phyloP scores from a whole-genome alignment of 768 basidiomycete species.

The Gyrodon lividus region DNA sequence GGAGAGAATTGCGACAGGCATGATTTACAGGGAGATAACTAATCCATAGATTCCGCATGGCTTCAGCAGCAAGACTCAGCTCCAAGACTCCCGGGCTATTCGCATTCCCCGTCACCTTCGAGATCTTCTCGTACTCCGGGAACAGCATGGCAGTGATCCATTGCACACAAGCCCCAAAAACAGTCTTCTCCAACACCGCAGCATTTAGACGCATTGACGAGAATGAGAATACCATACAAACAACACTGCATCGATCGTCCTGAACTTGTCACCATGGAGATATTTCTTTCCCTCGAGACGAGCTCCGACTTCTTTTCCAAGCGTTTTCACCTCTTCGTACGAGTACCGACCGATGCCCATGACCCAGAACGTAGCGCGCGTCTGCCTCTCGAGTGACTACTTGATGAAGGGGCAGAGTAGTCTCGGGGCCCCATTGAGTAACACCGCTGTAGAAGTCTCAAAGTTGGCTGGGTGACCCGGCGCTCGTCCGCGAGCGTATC shows the following conservation, averaged over 20 bases:
- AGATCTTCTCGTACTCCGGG: neutral
- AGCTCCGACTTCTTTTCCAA: neutral
- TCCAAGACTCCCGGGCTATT: neutral
- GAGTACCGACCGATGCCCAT: neutral
- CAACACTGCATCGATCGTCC: neutral
- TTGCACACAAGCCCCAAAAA: neutral
- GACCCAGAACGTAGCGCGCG: neutral
- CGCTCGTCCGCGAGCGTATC: neutral
- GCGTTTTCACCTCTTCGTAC: neutral
- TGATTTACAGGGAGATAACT: neutral
- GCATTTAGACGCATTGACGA: neutral
- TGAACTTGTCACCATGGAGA: neutral
- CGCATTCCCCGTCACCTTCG: neutral
- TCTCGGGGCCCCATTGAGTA: neutral
- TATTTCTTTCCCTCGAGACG: neutral
- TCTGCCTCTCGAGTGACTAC: neutral
- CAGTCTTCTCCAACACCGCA: neutral
- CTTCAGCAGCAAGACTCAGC: neutral
- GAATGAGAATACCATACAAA: neutral
- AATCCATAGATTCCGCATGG: neutral
- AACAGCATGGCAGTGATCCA: neutral
- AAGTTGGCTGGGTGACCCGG: neutral
- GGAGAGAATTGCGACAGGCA: neutral
- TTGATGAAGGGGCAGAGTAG: neutral
- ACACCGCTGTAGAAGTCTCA: neutral